These are phyloP conservation scores for Melampsora larici-populina DNA, from an alignment of 1,284 basidiomycete species.

Conservation along the genomic window DNA sequence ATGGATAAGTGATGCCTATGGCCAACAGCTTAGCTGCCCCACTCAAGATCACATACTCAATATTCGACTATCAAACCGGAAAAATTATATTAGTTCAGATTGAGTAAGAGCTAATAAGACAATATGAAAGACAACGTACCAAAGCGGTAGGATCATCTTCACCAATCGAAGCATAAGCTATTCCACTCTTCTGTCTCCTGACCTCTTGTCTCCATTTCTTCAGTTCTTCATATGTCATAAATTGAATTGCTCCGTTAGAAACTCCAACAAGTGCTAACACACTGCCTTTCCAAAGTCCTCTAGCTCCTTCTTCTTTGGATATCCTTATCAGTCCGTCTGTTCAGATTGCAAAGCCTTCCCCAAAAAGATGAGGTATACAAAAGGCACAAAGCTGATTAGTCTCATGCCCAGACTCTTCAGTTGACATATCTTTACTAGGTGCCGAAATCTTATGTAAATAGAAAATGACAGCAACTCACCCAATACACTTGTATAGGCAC, in stretches of 20 bases:
- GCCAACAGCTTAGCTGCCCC: conserved; percentile 84
- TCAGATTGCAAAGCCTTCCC: background rate
- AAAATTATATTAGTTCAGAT: background rate
- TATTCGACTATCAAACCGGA: conserved; percentile 69
- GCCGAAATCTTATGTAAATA: background rate
- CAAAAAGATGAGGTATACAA: background rate
- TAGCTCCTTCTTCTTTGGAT: conserved; percentile 64
- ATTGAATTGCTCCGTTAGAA: conserved; percentile 91
- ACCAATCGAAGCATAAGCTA: conserved; percentile 61
- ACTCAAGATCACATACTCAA: conserved; percentile 86
- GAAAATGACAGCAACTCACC: conserved; percentile 59
- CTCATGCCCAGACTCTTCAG: too few species aligned
- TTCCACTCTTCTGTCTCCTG: conserved; percentile 64
- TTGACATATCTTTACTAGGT: background rate
- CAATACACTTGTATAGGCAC: conserved; percentile 73
- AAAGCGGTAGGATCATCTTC: conserved; percentile 74
- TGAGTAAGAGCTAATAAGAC: background rate
- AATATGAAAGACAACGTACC: conserved; percentile 59
- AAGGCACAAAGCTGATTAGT: too few species aligned
- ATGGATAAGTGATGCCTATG: conserved; percentile 85
- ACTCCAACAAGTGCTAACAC: conserved; percentile 87
- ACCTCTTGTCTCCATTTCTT: conserved; percentile 80
- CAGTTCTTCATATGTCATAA: conserved; percentile 94
- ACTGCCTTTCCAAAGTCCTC: conserved; percentile 83
- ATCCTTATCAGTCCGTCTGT: conserved; percentile 70